Evolutionary conservation across 306 rosid species (phyloP), one percentile per base, ranked within the genome.

Genomic region (Malus asiatica): DNA sequence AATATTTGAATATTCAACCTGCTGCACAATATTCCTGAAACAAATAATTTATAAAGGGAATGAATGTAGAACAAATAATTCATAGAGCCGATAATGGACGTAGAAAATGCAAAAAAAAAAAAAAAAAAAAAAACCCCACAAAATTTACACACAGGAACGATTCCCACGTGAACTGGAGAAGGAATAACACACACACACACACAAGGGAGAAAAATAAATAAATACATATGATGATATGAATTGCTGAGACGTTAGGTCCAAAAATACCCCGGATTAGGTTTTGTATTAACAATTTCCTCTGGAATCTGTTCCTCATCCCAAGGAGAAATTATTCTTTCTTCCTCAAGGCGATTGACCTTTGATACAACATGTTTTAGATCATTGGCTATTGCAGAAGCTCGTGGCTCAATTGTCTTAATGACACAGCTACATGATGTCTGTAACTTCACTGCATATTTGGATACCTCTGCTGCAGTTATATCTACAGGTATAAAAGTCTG

Each of bases 291-390:
- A 84, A 95, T 88, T 88, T 92, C 97, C 81, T 92, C 98, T 8
- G 98, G 98, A 78, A 95, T 87, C n/a, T 88, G 85, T 69, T 95
- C 97, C 29, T 90, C 98, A 40, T 92, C 96, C 98, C 92, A 90
- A 64, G 80, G 78, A 80, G 93, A 75, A 80, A 95, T 89, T 68
- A 52, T 70, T 63, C 87, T 82, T 61, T 84, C 91, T 88, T 86
- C 87, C 91, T 95, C 98, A 5, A 88, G 92, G 81, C 70, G 70
- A 85, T 80, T 84, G 75, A 92, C 85, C 73, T 80, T 88, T 78
- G 58, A 72, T 61, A 89, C 90, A 83, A 95, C 82, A 87, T 88
- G 87, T 83, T 90, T 90, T 79, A 95, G 91, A 88, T 90, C 92
- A 80, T 89, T 92, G 44, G 83, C 78, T 40, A 84, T 84, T 58